phyloP scores from a whole-genome alignment of 306 rosid species.

The apple (Malus domestica) region DNA sequence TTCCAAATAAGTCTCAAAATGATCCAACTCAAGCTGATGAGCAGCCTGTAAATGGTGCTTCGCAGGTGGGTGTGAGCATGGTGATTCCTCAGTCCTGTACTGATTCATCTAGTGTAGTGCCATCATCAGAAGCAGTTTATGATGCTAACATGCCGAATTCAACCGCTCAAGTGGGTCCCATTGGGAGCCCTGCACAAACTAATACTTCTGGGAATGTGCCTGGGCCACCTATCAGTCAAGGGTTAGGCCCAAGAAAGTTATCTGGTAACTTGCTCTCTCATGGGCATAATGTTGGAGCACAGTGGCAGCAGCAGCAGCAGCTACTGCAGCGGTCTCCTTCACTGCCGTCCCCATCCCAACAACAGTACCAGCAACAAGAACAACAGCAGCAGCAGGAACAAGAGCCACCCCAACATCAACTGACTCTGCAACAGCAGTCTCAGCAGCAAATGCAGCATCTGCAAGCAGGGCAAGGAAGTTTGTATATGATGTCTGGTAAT shows the following conservation, averaged over 20 bases:
- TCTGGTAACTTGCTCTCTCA: conserved; percentile 60
- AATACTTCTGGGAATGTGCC: conserved; percentile 54
- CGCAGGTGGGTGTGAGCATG: conserved; percentile 42
- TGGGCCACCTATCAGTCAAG: conserved; percentile 44
- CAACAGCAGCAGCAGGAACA: conserved; percentile 41
- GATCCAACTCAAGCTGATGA: conserved; percentile 58
- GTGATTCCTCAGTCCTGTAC: conserved; percentile 43
- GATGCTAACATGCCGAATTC: conserved; percentile 49
- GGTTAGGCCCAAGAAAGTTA: conserved; percentile 50
- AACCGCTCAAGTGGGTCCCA: conserved; percentile 37
- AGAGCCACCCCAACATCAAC: conserved; percentile 39
- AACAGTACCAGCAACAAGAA: conserved; percentile 41
- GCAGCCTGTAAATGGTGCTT: conserved; percentile 41
- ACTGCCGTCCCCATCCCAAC: conserved; percentile 45
- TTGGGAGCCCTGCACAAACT: conserved; percentile 49
- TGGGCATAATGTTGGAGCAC: conserved; percentile 59
- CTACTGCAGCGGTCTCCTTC: conserved; percentile 45
- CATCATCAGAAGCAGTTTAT: conserved; percentile 50
- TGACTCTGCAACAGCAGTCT: conserved; percentile 50
- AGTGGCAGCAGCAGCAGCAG: conserved; percentile 63
- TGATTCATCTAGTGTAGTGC: conserved; percentile 39
- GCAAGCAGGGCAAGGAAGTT: conserved; percentile 59
- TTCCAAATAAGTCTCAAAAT: conserved; percentile 43
- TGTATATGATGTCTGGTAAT: conserved; percentile 52
- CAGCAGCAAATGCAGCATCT: conserved; percentile 54